A percentile compares a stretch with the other conserved stretches of the same genome.
These are phyloP conservation scores for Suillus discolor DNA, from an alignment of 768 basidiomycete genomes.

Conservation along the genomic window DNA sequence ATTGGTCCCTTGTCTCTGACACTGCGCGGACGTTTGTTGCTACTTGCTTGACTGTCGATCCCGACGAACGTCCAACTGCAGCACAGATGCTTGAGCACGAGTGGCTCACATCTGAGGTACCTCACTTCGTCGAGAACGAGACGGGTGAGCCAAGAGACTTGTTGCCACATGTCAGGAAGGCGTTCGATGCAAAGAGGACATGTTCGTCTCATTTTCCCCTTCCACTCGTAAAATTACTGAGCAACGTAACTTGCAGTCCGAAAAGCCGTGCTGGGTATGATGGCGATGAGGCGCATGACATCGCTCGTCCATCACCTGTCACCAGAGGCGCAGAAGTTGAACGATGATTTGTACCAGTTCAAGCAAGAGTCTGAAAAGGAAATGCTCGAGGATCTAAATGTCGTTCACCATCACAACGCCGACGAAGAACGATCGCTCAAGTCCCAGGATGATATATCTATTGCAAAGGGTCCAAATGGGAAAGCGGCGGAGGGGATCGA, in stretches of 20 bases:
- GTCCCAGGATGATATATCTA: conserved; percentile 6
- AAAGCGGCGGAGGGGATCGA: conserved; percentile 22
- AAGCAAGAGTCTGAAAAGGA: conserved; percentile 81
- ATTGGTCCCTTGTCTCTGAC: conserved; percentile 84
- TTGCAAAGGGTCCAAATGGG: conserved; percentile 11
- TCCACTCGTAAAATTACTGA: not conserved
- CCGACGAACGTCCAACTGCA: conserved; percentile 77
- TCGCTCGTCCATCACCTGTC: conserved; percentile 45
- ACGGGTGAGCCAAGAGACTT: conserved; percentile 72
- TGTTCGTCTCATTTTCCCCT: conserved; percentile 51
- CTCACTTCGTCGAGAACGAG: conserved; percentile 65
- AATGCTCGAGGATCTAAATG: conserved; percentile 39
- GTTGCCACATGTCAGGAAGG: conserved; percentile 86
- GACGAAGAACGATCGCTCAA: conserved; percentile 9
- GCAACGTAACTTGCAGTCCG: conserved; percentile 57
- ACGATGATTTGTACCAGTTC: conserved; percentile 62
- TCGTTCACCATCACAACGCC: conserved; percentile 53
- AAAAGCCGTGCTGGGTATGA: conserved; percentile 84
- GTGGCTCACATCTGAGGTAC: conserved; percentile 61
- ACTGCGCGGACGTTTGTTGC: conserved; percentile 84
- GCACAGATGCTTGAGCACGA: conserved; percentile 70
- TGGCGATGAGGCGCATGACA: conserved; percentile 82
- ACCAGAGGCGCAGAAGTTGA: conserved; percentile 50
- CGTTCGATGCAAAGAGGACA: conserved; percentile 84
- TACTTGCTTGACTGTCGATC: conserved; percentile 85